Evolutionary conservation across 805 yeast species (phyloP).

Genomic region (Metschnikowia picachoensis): DNA sequence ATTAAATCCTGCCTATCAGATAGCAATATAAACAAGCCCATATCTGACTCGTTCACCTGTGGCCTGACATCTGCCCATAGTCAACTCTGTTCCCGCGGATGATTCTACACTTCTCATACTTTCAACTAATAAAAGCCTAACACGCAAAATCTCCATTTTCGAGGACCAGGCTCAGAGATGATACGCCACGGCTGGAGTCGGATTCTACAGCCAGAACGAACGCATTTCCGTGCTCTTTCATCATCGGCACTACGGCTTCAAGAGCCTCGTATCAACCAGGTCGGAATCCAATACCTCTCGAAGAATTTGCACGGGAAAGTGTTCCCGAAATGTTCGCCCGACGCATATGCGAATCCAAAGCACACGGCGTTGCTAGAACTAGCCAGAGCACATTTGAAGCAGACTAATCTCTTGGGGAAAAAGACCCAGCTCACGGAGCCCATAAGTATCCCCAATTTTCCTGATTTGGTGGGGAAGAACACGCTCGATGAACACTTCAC

Average conservation of each 20-base stretch:
- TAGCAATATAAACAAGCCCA: no score
- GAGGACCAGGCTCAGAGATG: neutral
- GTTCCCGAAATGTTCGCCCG: slow-evolving; percentile 43
- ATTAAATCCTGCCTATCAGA: no score
- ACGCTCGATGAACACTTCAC: slow-evolving; percentile 82
- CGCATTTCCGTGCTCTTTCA: neutral
- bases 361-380: slow-evolving; percentile 37
- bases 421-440: slow-evolving; percentile 61
- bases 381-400: slow-evolving; percentile 56
- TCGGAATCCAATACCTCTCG: slow-evolving; percentile 78
- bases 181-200: slow-evolving; percentile 2
- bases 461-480: slow-evolving; percentile 64
- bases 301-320: slow-evolving; percentile 53
- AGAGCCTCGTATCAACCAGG: slow-evolving; percentile 61
- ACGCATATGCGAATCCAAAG: slow-evolving; percentile 26
- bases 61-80: no score
- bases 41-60: no score
- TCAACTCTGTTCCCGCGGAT: no score
- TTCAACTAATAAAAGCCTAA: no score
- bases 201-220: neutral
- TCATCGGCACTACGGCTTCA: slow-evolving; percentile 15
- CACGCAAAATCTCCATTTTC: no score
- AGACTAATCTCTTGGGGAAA: slow-evolving; percentile 71
- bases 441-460: slow-evolving; percentile 53
- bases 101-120: no score